Evolutionary conservation across 495 filamentous ascomycete genomes (phyloP).

Genomic region (Letharia lupina): DNA sequence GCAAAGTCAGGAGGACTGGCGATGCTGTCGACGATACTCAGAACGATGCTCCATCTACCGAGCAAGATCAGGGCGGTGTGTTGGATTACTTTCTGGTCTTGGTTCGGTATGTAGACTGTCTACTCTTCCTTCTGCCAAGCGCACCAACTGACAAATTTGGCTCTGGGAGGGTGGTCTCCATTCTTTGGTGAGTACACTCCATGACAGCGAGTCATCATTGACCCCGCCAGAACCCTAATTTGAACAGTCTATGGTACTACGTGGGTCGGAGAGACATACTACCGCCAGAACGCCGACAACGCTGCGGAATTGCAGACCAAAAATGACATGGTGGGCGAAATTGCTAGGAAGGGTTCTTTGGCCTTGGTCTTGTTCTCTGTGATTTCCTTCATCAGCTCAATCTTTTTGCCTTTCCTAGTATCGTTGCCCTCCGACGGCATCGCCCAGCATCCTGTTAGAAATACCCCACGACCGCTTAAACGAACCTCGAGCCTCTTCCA

Average conservation of each 20-base stretch:
- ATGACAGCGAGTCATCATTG: background rate
- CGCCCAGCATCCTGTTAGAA: conserved; percentile 50
- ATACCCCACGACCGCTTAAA: conserved; percentile 59
- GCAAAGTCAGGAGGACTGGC: conserved; percentile 33
- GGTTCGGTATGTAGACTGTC: conserved; percentile 52
- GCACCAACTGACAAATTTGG: background rate
- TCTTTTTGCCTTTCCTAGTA: conserved; percentile 60
- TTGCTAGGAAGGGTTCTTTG: conserved; percentile 62
- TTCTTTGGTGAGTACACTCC: conserved; percentile 39
- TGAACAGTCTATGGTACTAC: conserved; percentile 73
- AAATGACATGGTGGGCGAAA: conserved; percentile 58
- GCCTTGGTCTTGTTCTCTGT: conserved; percentile 62
- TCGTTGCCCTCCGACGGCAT: conserved; percentile 52
- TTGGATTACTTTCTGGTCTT: conserved; percentile 86
- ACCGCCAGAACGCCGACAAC: conserved; percentile 65
- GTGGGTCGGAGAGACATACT: conserved; percentile 94
- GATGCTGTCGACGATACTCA: conserved; percentile 38
- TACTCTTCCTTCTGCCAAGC: too few relatives aligned
- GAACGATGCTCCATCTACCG: conserved; percentile 66
- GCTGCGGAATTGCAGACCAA: conserved; percentile 33
- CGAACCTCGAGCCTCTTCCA: conserved; percentile 48
- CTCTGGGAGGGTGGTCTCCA: conserved; percentile 51
- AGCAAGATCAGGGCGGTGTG: conserved; percentile 81
- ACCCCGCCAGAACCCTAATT: background rate
- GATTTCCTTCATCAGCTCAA: conserved; percentile 56